Evolutionary conservation across 2,329 filamentous ascomycete genomes (phyloP).

Genomic region (Botryotinia globosa): DNA sequence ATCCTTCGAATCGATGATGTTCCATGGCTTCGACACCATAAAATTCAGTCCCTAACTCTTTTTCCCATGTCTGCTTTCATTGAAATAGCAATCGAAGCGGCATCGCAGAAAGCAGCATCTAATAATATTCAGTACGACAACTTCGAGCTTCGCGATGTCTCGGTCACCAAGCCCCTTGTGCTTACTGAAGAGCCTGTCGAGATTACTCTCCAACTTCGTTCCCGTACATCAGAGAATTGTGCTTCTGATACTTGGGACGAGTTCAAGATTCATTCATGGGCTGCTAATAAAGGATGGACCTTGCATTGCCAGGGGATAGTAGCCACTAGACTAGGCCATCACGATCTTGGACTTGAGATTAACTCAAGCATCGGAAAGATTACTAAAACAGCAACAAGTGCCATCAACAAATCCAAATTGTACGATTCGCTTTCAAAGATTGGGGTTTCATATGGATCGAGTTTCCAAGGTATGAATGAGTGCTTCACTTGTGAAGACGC

Average conservation of each 20-base stretch:
- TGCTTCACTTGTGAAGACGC: conserved; percentile 14
- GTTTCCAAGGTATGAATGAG: conserved; percentile 40
- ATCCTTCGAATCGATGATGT: conserved; percentile 14
- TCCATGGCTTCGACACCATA: conserved; percentile 43
- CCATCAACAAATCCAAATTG: conserved; percentile 14
- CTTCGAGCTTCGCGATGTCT: conserved; percentile 16
- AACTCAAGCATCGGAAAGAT: conserved; percentile 9
- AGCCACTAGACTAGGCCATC: neutral
- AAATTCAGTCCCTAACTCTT: conserved; percentile 43
- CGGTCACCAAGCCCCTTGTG: conserved; percentile 15
- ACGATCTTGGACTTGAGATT: neutral
- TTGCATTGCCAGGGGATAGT: conserved; percentile 51
- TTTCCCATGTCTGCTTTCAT: conserved; percentile 38
- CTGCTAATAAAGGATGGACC: conserved; percentile 32
- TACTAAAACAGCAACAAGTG: neutral
- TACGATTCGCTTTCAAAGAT: conserved; percentile 26
- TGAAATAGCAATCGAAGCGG: conserved; percentile 38
- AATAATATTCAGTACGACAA: conserved; percentile 41
- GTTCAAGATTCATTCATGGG: conserved; percentile 19
- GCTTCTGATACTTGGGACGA: conserved; percentile 16
- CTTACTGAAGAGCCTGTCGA: conserved; percentile 44
- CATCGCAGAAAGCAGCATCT: conserved; percentile 21
- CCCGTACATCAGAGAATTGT: conserved; percentile 43
- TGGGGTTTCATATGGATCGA: conserved; percentile 49
- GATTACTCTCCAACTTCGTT: conserved; percentile 48